Evolutionary conservation across 2,329 filamentous ascomycete genomes (phyloP), one percentile per base, ranked within the genome.

Genomic region (Pseudogymnoascus pannorum): DNA sequence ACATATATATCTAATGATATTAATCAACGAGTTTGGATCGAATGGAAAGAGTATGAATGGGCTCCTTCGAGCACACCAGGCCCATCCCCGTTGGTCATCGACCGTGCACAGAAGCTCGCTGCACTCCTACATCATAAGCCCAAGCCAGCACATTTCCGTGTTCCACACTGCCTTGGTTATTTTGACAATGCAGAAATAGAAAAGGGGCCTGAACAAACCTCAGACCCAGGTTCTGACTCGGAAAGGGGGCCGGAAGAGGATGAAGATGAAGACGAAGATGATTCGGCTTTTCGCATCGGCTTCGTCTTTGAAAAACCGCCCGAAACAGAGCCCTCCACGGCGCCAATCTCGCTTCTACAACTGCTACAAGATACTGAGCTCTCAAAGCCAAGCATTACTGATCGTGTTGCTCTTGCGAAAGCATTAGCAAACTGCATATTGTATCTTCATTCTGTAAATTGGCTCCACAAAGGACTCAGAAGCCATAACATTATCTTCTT

Each of bases 401-500:
- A 78, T 22, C 76, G 83, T 31, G 74, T 84, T 60, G 71, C 68
- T 26, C 75, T 86, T 16, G 81, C 82, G 48, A 75, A 77, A 54
- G 77, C 78, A 24, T 73, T 85, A 29, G 75, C 79, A 61, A 79
- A 80, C 66, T 83, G 78, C 16, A 69, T 85, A 2, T 71, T 84
- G 54, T 81, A 82, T 61, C 74, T 84, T 0, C 81, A 84, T 66
- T 76, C 79, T 2, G 79, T 82, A 1, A 77, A 81, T 63, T 84
- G 81, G 81, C 74, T 84, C 5, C 81, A 84, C 72, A 84, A 85
- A 66, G 80, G 80, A n/a, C 73, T 84, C 4, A 77, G 81, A 11
- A 78, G 76, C 62, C 73, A 79, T 60, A 83, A 81, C 66, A 74
- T 84, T 29, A 68, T 84, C 9, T 82, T 84, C 68, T 82, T 81